A percentile compares a stretch with the other conserved stretches of the same genome.
Evolutionary conservation across 768 basidiomycete species (phyloP).

Genomic region (Calocybe gangraenosa): DNA sequence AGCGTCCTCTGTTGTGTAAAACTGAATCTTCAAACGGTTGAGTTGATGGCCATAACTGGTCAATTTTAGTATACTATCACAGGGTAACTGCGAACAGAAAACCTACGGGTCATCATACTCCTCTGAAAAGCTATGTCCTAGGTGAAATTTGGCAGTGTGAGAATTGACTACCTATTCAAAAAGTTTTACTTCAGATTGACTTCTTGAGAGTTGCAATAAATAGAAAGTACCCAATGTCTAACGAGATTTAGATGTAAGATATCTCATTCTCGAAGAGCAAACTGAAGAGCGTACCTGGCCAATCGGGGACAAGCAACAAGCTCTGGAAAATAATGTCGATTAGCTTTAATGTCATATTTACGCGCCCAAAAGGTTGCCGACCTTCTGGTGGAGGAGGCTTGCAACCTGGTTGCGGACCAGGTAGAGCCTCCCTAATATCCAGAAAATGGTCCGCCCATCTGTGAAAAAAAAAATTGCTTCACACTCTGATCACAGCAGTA

Average conservation of each 20-base stretch:
- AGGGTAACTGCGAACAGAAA: not conserved
- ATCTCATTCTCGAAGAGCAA: not conserved
- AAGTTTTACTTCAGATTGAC: not conserved
- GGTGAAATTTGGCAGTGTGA: conserved; percentile 61
- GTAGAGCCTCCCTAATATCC: conserved; percentile 45
- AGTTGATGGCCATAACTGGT: conserved; percentile 49
- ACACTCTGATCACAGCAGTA: too few species aligned
- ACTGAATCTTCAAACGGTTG: conserved; percentile 56
- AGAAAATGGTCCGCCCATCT: conserved; percentile 68
- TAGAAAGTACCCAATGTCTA: not conserved
- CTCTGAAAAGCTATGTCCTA: conserved; percentile 51
- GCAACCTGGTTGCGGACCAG: conserved; percentile 65
- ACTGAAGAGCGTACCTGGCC: conserved; percentile 45
- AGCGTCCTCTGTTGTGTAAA: conserved; percentile 39
- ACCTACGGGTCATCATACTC: conserved; percentile 64
- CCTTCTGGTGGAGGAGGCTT: conserved; percentile 59
- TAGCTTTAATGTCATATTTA: not conserved
- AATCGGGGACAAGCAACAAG: conserved; percentile 69
- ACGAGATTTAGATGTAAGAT: not conserved
- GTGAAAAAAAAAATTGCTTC: not conserved
- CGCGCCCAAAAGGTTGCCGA: conserved; percentile 19
- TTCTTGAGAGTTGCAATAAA: too few species aligned
- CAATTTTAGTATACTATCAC: conserved; percentile 2
- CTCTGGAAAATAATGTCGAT: conserved; percentile 33
- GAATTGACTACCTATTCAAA: conserved; percentile 55